Percentiles rank a stretch among this genome's conserved stretches.
Conservation (phyloP, 2,329 filamentous ascomycete species). For the Dactylellina drechsleri region DNA sequence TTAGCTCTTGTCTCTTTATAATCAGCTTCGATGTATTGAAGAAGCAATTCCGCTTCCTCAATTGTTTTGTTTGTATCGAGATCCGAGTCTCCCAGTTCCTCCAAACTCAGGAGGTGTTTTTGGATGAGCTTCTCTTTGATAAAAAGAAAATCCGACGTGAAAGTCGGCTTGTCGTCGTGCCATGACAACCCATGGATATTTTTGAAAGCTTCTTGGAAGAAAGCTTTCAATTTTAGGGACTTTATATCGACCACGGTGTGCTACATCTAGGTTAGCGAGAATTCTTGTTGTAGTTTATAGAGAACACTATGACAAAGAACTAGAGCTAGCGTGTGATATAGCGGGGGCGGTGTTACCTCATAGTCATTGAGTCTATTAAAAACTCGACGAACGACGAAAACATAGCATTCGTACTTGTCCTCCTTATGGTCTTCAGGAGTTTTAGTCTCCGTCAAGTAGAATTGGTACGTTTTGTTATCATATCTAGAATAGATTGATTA, state of each 20-base stretch:
- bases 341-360: constrained; percentile 1
- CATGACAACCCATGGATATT: constrained; percentile 80
- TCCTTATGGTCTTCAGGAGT: constrained; percentile 65
- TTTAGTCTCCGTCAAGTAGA: constrained; percentile 74
- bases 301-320: constrained; percentile 27
- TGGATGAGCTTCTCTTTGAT: constrained; percentile 63
- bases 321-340: background rate
- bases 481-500: constrained; percentile 59
- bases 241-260: constrained; percentile 82
- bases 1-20: constrained; percentile 81
- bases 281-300: too few species aligned
- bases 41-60: constrained; percentile 75
- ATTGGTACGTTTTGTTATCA: constrained; percentile 71
- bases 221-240: constrained; percentile 79
- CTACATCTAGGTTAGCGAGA: constrained; percentile 47
- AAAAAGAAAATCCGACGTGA: constrained; percentile 71
- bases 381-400: constrained; percentile 82
- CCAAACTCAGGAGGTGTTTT: constrained; percentile 73
- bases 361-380: constrained; percentile 87
- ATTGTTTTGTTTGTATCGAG: constrained; percentile 70
- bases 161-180: constrained; percentile 79
- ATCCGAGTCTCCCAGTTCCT: constrained; percentile 67
- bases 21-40: constrained; percentile 82
- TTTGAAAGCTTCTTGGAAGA: constrained; percentile 76
- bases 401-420: constrained; percentile 79